phyloP scores from a whole-genome alignment of 1,139 yeast genomes.

The Nakaseomyces bracarensis region DNA sequence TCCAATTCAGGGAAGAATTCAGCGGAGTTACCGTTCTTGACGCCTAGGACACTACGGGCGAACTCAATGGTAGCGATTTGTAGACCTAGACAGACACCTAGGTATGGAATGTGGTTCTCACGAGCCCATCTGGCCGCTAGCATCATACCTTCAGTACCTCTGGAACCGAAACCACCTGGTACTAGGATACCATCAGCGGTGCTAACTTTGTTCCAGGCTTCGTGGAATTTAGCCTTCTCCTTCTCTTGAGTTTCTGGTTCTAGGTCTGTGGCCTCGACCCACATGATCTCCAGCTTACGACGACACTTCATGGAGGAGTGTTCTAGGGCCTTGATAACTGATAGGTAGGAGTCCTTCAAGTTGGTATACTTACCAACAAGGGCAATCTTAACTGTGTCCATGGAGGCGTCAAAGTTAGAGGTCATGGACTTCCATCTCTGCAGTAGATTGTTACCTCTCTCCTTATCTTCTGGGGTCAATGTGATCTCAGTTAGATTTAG shows the following conservation, averaged over 20 bases:
- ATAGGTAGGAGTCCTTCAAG: constrained; percentile 87
- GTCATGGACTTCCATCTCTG: constrained; percentile 76
- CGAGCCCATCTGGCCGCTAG: constrained; percentile 97
- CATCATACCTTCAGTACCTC: constrained; percentile 98
- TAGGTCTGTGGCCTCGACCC: constrained; percentile 93
- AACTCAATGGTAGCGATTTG: constrained; percentile 96
- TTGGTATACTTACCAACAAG: constrained; percentile 95
- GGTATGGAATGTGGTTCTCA: constrained; percentile 83
- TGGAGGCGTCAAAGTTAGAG: constrained; percentile 66
- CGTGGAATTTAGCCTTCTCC: constrained; percentile 70
- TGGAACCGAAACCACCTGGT: constrained; percentile 96
- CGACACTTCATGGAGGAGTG: constrained; percentile 89
- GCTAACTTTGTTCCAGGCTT: constrained; percentile 92
- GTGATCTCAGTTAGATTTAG: constrained; percentile 48
- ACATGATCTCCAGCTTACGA: constrained; percentile 74
- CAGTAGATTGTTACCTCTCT: constrained; percentile 63
- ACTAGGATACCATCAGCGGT: constrained; percentile 95
- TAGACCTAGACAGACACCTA: constrained; percentile 96
- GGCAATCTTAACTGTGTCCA: constrained; percentile 85
- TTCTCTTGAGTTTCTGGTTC: constrained; percentile 62
- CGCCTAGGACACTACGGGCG: constrained; percentile 71
- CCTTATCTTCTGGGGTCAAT: constrained; percentile 46
- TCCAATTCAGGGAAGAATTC: constrained; percentile 59
- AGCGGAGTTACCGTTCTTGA: constrained; percentile 64
- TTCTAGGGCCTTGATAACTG: constrained; percentile 91